phyloP scores from a whole-genome alignment of 1,284 basidiomycete genomes.

The Trametes sp. region DNA sequence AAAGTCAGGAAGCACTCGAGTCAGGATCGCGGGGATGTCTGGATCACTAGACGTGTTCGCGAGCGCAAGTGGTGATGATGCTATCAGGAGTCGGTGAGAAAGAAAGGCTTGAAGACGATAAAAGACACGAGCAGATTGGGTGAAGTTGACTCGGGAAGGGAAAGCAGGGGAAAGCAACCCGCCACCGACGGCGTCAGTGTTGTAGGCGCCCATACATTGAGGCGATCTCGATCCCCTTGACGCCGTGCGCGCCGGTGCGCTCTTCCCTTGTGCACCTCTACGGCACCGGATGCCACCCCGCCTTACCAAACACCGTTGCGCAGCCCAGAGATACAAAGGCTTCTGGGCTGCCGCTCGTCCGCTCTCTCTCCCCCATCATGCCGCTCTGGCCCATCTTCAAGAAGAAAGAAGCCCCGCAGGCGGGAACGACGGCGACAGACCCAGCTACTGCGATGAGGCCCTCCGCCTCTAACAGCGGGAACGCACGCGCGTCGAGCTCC shows the following conservation, averaged over 20 bases:
- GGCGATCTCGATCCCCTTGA: constrained; percentile 5
- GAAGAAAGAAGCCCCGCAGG: constrained; percentile 25
- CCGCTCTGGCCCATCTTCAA: constrained; percentile 27
- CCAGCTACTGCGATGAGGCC: background rate
- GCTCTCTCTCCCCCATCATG: background rate
- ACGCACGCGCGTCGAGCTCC: constrained; percentile 20
- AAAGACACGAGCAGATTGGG: constrained; percentile 9
- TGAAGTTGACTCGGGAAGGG: constrained; percentile 24
- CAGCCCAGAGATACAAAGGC: constrained; percentile 3
- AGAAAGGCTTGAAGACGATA: background rate
- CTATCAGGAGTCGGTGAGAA: background rate
- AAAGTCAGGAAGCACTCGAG: background rate
- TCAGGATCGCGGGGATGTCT: constrained; percentile 2
- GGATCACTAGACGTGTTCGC: background rate
- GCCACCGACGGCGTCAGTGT: constrained; percentile 4
- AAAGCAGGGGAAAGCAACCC: background rate
- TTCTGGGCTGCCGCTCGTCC: background rate
- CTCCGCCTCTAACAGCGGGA: background rate
- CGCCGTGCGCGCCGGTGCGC: constrained; percentile 4
- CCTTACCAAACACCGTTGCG: constrained; percentile 4
- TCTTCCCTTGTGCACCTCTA: background rate
- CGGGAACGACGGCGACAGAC: constrained; percentile 9
- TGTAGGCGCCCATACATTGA: constrained; percentile 7
- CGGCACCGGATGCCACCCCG: constrained; percentile 1
- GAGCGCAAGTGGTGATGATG: background rate